Evolutionary conservation across 176 grass and related monocot species (phyloP), one percentile per base, ranked within the genome.

Genomic region (Hsuehochloa calcarea): DNA sequence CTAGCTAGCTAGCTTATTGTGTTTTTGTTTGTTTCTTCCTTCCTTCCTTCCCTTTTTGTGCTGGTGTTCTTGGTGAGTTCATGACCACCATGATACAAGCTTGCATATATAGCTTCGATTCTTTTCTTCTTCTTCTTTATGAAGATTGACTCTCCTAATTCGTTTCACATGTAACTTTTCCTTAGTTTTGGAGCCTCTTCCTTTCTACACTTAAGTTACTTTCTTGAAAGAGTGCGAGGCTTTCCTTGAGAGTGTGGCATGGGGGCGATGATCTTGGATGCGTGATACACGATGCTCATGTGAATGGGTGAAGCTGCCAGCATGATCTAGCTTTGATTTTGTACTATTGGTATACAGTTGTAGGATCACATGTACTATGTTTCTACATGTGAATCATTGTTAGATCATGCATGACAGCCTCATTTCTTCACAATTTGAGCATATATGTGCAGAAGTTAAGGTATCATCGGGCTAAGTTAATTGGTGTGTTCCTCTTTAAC

Each of bases 291-390:
- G 20, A 58, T 89, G 90, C 74, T 27, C 83, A 46, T 82, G 79
- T 78, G 90, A 92, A 92, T 71, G 90, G 86, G 79, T 92, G 87
- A 92, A 92, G 90, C 90, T 92, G 90, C 90, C 90, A 92, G 90
- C 90, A 89, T 92, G 90, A 92, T 92, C 90, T 89, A 92, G 68
- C 87, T 92, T 75, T 78, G 80, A 63, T 78, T 92, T 50, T 37
- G 49, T 25, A 56, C 11, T 63, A 4, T n/a, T 58, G 54, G 8
- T 8, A 58, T 10, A 58, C 54, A n/a, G 20, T n/a, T 3, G 20
- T 58, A 20, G 20, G 50, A 58, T 58, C 54, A 31, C 6, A 12
- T 66, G 41, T 51, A n/a, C n/a, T n/a, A 19, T 46, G 19, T 35
- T 65, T 49, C 52, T 40, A 34, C 45, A 5, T 41, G 83, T 74